Percentiles rank a stretch among this genome's conserved stretches.
Evolutionary conservation across 2,329 filamentous ascomycete species (phyloP).

Genomic region (Orbilia oligospora): DNA sequence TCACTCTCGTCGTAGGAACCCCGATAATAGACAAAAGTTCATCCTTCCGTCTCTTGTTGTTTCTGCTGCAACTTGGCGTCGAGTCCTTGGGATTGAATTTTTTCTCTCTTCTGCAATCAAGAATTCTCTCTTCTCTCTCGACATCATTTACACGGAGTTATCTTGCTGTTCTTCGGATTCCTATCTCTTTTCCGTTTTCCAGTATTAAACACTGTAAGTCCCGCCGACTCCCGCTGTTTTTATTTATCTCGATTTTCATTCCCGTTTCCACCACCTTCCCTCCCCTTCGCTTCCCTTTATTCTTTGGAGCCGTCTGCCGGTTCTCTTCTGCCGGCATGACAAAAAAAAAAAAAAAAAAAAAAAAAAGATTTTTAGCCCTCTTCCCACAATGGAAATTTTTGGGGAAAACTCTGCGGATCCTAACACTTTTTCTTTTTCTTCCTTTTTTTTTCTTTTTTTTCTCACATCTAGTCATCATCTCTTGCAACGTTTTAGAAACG

Average conservation of each 20-base stretch:
- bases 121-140: constrained; percentile 58
- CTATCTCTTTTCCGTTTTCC: constrained; percentile 57
- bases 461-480: constrained; percentile 39
- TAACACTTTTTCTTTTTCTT: constrained; percentile 13
- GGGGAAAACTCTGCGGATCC: neutral
- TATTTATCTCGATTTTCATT: neutral
- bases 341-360: neutral
- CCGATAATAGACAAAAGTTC: constrained; percentile 62
- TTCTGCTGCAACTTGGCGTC: constrained; percentile 61
- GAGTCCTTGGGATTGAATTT: constrained; percentile 62
- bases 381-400: constrained; percentile 22
- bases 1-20: constrained; percentile 55
- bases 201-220: constrained; percentile 60
- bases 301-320: neutral
- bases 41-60: constrained; percentile 62
- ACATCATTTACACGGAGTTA: constrained; percentile 62
- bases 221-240: neutral
- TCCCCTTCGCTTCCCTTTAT: neutral
- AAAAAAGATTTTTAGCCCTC: neutral
- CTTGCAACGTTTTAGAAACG: constrained; percentile 38
- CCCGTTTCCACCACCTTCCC: neutral
- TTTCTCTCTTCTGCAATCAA: constrained; percentile 39
- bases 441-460: neutral
- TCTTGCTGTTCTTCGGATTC: constrained; percentile 62
- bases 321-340: neutral